Evolutionary conservation across 768 basidiomycete genomes (phyloP).

Genomic region (Hebeloma cylindrosporum): DNA sequence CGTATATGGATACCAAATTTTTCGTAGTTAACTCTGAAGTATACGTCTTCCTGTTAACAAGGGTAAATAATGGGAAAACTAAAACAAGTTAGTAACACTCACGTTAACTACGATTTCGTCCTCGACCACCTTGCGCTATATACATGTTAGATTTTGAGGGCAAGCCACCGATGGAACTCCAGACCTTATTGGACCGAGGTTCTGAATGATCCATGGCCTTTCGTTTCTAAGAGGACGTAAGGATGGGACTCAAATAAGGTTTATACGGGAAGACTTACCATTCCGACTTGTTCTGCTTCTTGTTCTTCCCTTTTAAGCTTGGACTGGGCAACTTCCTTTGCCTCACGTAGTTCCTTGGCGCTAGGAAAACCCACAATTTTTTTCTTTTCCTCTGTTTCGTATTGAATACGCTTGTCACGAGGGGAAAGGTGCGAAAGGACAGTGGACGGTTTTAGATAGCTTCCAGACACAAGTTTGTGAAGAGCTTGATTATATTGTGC

Average conservation of each 20-base stretch:
- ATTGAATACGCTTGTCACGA: conserved; percentile 75
- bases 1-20: conserved; percentile 86
- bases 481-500: conserved; percentile 60
- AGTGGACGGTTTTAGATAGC: conserved; percentile 82
- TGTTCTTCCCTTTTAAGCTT: conserved; percentile 69
- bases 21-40: conserved; percentile 87
- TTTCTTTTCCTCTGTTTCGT: conserved; percentile 75
- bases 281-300: conserved; percentile 68
- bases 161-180: conserved; percentile 1
- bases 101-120: conserved; percentile 72
- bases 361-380: conserved; percentile 78
- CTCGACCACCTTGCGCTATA: conserved; percentile 46
- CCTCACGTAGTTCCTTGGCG: conserved; percentile 73
- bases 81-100: conserved; percentile 23
- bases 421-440: conserved; percentile 77
- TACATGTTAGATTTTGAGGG: conserved; percentile 1
- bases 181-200: conserved; percentile 56
- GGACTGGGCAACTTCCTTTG: conserved; percentile 63
- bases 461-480: conserved; percentile 65
- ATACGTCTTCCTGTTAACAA: conserved; percentile 56
- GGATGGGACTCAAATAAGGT: conserved; percentile 20
- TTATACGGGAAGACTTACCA: conserved; percentile 48
- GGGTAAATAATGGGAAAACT: conserved; percentile 13
- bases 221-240: conserved; percentile 53
- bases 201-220: conserved; percentile 51